phyloP scores from a whole-genome alignment of 352 stramenopile genomes.

The Aphanomyces cochlioides region DNA sequence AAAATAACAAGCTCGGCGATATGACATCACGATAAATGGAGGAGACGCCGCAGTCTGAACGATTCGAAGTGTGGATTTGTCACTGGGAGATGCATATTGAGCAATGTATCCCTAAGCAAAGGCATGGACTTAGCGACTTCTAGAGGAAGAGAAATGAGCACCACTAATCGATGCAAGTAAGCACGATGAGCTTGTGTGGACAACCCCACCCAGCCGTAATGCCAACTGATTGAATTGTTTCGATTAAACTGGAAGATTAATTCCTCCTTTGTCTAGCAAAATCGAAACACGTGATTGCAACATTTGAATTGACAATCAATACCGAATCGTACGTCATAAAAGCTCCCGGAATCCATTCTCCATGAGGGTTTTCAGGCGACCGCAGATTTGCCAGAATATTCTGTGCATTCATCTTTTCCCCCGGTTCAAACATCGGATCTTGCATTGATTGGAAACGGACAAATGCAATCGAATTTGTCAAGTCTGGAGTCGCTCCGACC shows the following conservation, averaged over 20 bases:
- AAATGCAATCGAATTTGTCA: slow-evolving; percentile 5
- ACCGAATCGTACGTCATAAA: not conserved
- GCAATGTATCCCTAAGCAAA: slow-evolving; percentile 12
- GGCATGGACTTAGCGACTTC: not conserved
- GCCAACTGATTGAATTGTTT: slow-evolving; percentile 25
- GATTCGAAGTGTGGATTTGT: not conserved
- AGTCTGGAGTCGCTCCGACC: not conserved
- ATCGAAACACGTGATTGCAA: not conserved
- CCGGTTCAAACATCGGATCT: not conserved
- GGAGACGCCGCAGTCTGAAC: not conserved
- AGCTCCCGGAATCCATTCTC: slow-evolving; percentile 16
- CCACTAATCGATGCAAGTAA: slow-evolving; percentile 17
- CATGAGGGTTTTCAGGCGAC: slow-evolving; percentile 5
- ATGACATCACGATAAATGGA: slow-evolving; percentile 25
- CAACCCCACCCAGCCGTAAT: slow-evolving; percentile 26
- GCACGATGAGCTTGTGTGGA: slow-evolving; percentile 24
- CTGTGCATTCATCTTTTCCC: slow-evolving; percentile 17
- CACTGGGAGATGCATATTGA: not conserved
- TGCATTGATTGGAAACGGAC: slow-evolving; percentile 1
- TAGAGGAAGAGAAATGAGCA: not conserved
- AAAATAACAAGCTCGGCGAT: slow-evolving; percentile 18
- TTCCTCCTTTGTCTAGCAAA: not conserved
- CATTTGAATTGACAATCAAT: not conserved
- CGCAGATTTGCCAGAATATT: slow-evolving; percentile 5
- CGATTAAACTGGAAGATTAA: slow-evolving; percentile 20